Conservation (phyloP, 2,329 filamentous ascomycete genomes). For the Diaporthe ampelina region DNA sequence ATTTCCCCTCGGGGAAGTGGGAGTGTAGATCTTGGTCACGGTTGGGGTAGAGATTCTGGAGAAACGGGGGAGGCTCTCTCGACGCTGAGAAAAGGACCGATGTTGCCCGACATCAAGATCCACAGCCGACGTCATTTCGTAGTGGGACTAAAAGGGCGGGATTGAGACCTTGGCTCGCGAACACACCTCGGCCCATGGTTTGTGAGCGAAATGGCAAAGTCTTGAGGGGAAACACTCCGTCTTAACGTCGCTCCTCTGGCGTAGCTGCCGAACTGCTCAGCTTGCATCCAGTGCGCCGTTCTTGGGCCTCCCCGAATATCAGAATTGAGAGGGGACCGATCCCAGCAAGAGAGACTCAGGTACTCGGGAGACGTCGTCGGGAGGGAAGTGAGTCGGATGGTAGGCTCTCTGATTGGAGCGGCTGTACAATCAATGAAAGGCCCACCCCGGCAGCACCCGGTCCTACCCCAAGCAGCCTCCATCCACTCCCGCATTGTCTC, state of each 20-base stretch:
- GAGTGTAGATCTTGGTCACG: conserved; percentile 16
- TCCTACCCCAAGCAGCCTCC: neutral
- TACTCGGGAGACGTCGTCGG: neutral
- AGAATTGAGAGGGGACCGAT: too few relatives aligned
- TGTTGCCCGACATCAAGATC: conserved; percentile 17
- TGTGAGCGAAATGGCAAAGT: neutral
- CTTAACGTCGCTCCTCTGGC: neutral
- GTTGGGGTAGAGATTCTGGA: conserved; percentile 24
- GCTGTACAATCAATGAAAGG: neutral
- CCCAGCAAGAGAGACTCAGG: neutral
- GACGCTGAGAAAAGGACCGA: conserved; percentile 19
- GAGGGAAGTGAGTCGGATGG: neutral
- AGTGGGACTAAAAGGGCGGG: conserved; percentile 15
- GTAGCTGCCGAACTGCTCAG: neutral
- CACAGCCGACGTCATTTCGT: conserved; percentile 33
- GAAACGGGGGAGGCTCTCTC: conserved; percentile 19
- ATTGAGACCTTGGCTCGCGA: neutral
- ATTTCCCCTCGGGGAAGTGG: conserved; percentile 33
- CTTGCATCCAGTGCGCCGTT: neutral
- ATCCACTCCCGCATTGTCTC: neutral
- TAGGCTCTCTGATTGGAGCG: conserved; percentile 14
- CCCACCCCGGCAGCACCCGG: conserved; percentile 28
- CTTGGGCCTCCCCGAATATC: neutral
- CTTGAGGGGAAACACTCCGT: neutral
- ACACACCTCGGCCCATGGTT: neutral